Conservation (phyloP, 495 filamentous ascomycete genomes). For the Daldinia loculata region DNA sequence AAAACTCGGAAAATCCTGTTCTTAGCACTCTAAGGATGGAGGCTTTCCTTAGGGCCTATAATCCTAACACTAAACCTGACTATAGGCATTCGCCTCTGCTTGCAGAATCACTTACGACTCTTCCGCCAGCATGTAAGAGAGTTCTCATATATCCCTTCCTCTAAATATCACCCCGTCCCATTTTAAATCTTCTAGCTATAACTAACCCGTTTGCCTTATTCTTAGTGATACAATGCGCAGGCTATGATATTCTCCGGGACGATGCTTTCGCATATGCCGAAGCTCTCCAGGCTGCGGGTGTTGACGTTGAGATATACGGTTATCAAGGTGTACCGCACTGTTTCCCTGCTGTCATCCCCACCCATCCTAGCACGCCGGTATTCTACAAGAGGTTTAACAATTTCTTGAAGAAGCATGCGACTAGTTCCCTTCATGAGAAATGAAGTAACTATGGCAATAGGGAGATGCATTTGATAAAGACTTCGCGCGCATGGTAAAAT, state of each 20-base stretch:
- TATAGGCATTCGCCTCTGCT: neutral
- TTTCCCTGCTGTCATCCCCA: neutral
- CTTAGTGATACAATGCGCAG: neutral
- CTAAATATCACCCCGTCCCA: neutral
- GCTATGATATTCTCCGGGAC: neutral
- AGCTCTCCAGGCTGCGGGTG: neutral
- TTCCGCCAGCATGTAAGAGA: neutral
- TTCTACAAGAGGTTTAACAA: neutral
- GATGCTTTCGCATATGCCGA: neutral
- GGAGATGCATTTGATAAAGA: too few relatives aligned
- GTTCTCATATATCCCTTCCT: neutral
- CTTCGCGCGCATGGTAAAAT: too few relatives aligned
- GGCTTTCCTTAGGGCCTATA: neutral
- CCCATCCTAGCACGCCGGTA: neutral
- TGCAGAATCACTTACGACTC: neutral
- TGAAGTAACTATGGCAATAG: neutral
- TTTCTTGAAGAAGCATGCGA: neutral
- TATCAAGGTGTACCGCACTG: neutral
- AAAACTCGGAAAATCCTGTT: neutral
- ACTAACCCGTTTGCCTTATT: neutral
- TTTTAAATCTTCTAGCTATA: neutral
- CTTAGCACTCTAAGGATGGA: neutral
- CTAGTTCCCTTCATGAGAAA: neutral
- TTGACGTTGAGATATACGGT: neutral
- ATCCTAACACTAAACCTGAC: neutral